Conservation (phyloP, 805 yeast genomes). For the Komagataella phaffii region DNA sequence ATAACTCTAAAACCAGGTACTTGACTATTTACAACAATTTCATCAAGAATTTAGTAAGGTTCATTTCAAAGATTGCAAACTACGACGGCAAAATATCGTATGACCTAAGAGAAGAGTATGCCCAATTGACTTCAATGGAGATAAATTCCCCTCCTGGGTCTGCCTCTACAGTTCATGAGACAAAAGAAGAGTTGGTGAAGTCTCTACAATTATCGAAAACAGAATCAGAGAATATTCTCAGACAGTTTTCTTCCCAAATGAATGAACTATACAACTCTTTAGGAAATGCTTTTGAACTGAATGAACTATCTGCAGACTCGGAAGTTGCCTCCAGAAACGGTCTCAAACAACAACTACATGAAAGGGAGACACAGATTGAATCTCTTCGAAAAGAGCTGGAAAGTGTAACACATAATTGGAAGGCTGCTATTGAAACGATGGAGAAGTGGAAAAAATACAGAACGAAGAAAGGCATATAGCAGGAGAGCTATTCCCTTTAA, state of each 20-base stretch:
- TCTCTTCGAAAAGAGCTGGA: conserved; percentile 8
- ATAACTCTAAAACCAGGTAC: not conserved
- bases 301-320: not conserved
- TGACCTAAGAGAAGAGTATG: not conserved
- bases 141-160: not conserved
- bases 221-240: not conserved
- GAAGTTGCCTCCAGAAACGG: not conserved
- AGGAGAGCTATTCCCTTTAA: conserved; percentile 1
- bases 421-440: conserved; percentile 12
- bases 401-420: conserved; percentile 11
- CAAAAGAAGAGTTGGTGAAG: not conserved
- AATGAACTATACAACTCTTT: not conserved
- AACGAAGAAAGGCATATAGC: conserved; percentile 5
- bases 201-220: not conserved
- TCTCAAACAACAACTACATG: conserved; percentile 2
- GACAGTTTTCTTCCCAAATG: not conserved
- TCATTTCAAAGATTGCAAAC: not conserved
- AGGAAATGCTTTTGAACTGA: not conserved
- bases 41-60: not conserved
- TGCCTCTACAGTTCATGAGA: not conserved
- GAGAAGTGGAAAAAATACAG: conserved; percentile 13
- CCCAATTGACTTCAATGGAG: not conserved
- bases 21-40: not conserved
- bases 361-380: conserved; percentile 5
- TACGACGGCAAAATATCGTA: not conserved